Evolutionary conservation across 768 basidiomycete genomes (phyloP), one percentile per base, ranked within the genome.

Genomic region (Leccinum variicolor): DNA sequence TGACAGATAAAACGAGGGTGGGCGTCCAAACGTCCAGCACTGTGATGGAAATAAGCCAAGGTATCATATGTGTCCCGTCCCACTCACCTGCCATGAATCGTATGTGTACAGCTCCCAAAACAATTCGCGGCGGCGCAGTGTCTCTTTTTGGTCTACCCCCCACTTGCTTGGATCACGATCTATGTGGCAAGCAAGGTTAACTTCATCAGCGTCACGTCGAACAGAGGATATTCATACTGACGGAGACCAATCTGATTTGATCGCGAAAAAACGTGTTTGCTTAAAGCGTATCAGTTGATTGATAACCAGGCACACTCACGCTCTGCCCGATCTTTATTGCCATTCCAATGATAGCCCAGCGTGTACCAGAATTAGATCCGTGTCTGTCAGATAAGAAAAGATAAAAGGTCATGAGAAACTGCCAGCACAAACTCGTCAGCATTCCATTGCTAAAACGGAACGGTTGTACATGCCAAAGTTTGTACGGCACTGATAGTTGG

Each of bases 401-500:
- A 65, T 86, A 88, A 65, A 80, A 86, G 10, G 84, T 80, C 85
- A 88, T 88, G 58, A 88, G 75, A 67, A 81, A 84, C 86, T 88
- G 59, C 29, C 41, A 53, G 19, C 74, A 4, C 2, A 9, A 17
- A 26, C 4, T 7, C 8, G 34, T 68, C 33, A 72, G 58, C 13
- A 49, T 77, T 54, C 73, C 74, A 59, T 79, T 75, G 41, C 3
- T 2, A 17, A 21, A 29, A 62, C 28, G 10, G 8, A 15, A 49
- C 8, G 45, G 53, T 0, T 23, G 50, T 47, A 75, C 84, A 62
- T 70, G 84, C 86, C 73, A 88, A 68, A 31, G 86, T 78, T 66
- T 88, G 86, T 31, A 88, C 84, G 33, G 86, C 83, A 61, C 78
- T 81, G 52, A 87, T 76, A 0, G 86, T 87, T 17, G 86, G 86